Evolutionary conservation across 2,329 filamentous ascomycete genomes (phyloP), one percentile per base, ranked within the genome.

Genomic region (Exophiala dermatitidis): DNA sequence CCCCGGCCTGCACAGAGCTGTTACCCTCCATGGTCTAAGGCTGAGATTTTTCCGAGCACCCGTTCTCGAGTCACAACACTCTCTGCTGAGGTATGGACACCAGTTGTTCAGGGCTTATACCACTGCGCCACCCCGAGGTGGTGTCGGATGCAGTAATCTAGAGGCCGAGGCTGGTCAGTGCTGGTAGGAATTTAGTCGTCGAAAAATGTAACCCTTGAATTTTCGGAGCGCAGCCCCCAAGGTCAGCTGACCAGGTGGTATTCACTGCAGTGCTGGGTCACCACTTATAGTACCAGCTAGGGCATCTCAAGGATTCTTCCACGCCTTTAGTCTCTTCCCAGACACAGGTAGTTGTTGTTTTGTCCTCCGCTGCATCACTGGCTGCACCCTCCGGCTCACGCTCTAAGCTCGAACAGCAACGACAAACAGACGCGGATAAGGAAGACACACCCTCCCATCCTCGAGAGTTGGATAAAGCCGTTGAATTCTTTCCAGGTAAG

Each of bases 341-440:
- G 19, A 19, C 19, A 19, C 19, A 1, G 19, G 19, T 19, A 19
- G 19, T 19, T 19, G 19, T 19, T 19, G 19, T 19, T 19, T 19
- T 19, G 19, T 19, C 19, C 19, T 19, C 19, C 19, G 19, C 19
- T 19, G 19, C 19, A 19, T 19, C 19, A 19, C 19, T 19, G 19
- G 19, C 19, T 19, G 19, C 19, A n/a, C n/a, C n/a, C n/a, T n/a
- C n/a, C n/a, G n/a, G n/a, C n/a, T n/a, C n/a, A n/a, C n/a, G 36
- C 10, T 12, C 28, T 26, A 41, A 5, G 38, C 38, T 41, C 38
- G 38, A 26, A 41, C 38, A 28, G 75, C 74, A 26, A 82, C 74
- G 19, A 82, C 67, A 68, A 83, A 82, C 46, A 82, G 62, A 41
- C 80, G 68, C 19, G 78, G 79, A 61, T 78, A 83, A n/a, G 65